These are phyloP conservation scores for Pseudogymnoascus sp. DNA, from an alignment of 2,329 filamentous ascomycete species.

Conservation along the genomic window DNA sequence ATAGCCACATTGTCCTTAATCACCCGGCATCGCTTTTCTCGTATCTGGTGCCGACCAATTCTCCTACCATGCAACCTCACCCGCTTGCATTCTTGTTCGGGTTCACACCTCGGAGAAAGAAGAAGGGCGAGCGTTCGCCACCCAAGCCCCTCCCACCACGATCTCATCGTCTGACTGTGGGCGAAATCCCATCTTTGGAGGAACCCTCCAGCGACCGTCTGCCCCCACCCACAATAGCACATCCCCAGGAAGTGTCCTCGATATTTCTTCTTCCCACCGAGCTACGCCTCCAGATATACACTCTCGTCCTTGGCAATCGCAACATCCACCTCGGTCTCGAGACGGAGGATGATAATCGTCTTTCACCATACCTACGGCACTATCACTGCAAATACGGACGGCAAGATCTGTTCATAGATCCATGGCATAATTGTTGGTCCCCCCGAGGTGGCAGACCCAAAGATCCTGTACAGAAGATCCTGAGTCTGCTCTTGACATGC, in stretches of 20 bases:
- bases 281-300: conserved; percentile 3
- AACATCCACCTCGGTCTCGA: not conserved
- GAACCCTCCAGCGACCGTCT: not conserved
- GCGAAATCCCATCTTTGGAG: not conserved
- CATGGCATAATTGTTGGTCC: not conserved
- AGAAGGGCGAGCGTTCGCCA: not conserved
- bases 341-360: not conserved
- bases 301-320: not conserved
- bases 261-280: not conserved
- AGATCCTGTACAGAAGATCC: conserved; percentile 2
- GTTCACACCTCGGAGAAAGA: not conserved
- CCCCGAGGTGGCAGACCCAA: not conserved
- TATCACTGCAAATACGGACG: not conserved
- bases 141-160: not conserved
- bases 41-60: not conserved
- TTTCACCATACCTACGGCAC: not conserved
- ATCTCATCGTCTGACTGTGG: not conserved
- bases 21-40: not conserved
- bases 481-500: conserved; percentile 2
- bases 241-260: not conserved
- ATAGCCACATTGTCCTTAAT: not conserved
- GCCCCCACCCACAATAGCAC: not conserved
- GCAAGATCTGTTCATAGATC: conserved; percentile 2
- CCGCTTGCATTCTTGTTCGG: not conserved
- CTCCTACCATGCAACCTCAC: not conserved